Evolutionary conservation across 345 rosid genomes (phyloP), one percentile per base, ranked within the genome.

Genomic region (Reutealis trisperma): DNA sequence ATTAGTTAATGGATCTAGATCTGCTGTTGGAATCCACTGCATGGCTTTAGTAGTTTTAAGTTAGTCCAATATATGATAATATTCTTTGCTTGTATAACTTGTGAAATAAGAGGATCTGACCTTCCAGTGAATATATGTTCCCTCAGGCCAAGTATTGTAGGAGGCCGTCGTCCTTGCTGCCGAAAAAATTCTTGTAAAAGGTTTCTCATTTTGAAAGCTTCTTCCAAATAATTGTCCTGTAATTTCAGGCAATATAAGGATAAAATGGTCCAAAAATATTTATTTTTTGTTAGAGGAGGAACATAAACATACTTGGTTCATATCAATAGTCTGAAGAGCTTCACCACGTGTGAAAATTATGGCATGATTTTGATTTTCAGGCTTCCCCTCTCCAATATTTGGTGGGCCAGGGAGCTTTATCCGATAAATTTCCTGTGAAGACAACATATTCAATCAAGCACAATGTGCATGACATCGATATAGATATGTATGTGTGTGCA

Each of bases 91-190:
- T 60, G 25, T 65, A 66, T 15, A 47, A 49, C 57, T 45, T 9
- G 49, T 45, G 49, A 45, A 7, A 45, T 45, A 45, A 45, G 67
- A 74, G 49, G 65, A 70, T 70, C 79, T 73, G 71, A 93, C 99
- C 99, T 95, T 85, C 98, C 99, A 37, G 99, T 95, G 79, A 95
- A 95, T 83, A 95, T 88, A 83, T 93, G 90, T 80, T 95, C 99
- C 83, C 99, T 91, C 71, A 95, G 82, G 63, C 99, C 99, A 81
- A 95, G 91, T 77, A 95, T 87, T 45, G 95, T 89, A 37, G 99
- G 99, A 84, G 94, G 90, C 52, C 89, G 77, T 41, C 89, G 84
- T 82, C 96, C 97, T 44, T 83, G 90, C 64, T 81, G 88, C 72
- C 74, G 87, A 77, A 88, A 94, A 85, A 95, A 91, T 77, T 95